Evolutionary conservation across 176 grass and related monocot genomes (phyloP), one percentile per base, ranked within the genome.

Genomic region (Dendrocalamus sinicus): DNA sequence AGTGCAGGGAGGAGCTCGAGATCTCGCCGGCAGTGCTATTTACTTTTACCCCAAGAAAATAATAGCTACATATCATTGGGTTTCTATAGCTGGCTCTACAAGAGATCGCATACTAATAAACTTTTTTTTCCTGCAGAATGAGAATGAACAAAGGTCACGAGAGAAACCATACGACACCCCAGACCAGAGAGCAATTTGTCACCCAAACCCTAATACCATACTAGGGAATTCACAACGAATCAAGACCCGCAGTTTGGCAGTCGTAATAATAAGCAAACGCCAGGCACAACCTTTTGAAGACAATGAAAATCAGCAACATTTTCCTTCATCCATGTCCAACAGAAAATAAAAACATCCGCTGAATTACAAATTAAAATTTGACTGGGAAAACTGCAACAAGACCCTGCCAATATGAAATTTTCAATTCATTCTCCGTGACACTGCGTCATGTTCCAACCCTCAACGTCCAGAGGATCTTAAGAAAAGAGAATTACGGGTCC

Each of bases 361-460:
- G 53, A 67, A 73, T 91, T 86, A 86, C 83, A 88, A 72, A 78
- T 82, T 72, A 65, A 90, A 78, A 61, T 74, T 82, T 59, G 9
- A 86, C 67, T 15, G 78, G 32, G 26, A 72, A 66, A 77, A 73
- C 83, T 86, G 67, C 69, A 48, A 73, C 40, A 64, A 73, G 65
- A 65, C 79, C 79, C 88, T 83, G 72, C 83, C 72, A 17, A 73
- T 72, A 90, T 72, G 79, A 66, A 65, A 45, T 35, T 43, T 64
- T 58, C 32, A 14, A 55, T 81, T 77, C 58, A 54, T 73, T 70
- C 37, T 78, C 47, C 54, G 64, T 86, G 78, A 82, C 52, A 55
- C 66, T 17, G 44, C 28, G 30, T 79, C 58, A 80, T 75, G 59
- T 80, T 61, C 70, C 64, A 84, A 68, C 70, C 50, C 83, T 75